These are phyloP conservation scores for Sapria himalayana DNA, from an alignment of 345 rosid species.

Conservation along the genomic window DNA sequence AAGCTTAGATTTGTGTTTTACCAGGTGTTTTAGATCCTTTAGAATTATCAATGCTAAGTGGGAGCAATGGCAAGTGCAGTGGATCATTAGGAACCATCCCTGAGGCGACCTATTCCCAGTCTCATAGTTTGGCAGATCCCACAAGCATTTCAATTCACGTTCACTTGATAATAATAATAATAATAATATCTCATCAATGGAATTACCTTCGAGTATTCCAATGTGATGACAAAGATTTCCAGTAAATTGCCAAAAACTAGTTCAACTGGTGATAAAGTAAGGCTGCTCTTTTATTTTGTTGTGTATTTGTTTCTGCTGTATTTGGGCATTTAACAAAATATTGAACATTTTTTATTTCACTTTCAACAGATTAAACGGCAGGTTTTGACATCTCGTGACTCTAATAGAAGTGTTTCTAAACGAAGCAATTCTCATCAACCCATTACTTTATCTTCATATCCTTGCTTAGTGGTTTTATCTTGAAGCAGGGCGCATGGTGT, in stretches of 20 bases:
- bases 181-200: slow-evolving; percentile 21
- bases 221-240: slow-evolving; percentile 14
- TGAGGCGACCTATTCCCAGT: slow-evolving; percentile 24
- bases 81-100: slow-evolving; percentile 44
- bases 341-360: too few relatives aligned
- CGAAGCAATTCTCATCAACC: slow-evolving; percentile 44
- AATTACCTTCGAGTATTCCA: slow-evolving; percentile 21
- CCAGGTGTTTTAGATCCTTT: slow-evolving; percentile 47
- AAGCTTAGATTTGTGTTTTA: slow-evolving; percentile 3
- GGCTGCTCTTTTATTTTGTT: slow-evolving; percentile 6
- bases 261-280: slow-evolving; percentile 11
- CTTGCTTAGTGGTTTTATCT: slow-evolving; percentile 16
- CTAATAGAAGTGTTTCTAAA: slow-evolving; percentile 45
- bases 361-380: slow-evolving; percentile 52
- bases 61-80: slow-evolving; percentile 16
- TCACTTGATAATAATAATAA: slow-evolving; percentile 29
- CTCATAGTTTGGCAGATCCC: slow-evolving; percentile 11
- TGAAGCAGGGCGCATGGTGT: not conserved
- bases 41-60: slow-evolving; percentile 56
- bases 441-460: slow-evolving; percentile 58
- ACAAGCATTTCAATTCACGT: slow-evolving; percentile 16
- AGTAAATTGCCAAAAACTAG: slow-evolving; percentile 13
- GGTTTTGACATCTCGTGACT: slow-evolving; percentile 23
- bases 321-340: too few relatives aligned
- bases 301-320: slow-evolving; percentile 9